phyloP scores from a whole-genome alignment of 208 protist species.

The Acanthamoeba quina region DNA sequence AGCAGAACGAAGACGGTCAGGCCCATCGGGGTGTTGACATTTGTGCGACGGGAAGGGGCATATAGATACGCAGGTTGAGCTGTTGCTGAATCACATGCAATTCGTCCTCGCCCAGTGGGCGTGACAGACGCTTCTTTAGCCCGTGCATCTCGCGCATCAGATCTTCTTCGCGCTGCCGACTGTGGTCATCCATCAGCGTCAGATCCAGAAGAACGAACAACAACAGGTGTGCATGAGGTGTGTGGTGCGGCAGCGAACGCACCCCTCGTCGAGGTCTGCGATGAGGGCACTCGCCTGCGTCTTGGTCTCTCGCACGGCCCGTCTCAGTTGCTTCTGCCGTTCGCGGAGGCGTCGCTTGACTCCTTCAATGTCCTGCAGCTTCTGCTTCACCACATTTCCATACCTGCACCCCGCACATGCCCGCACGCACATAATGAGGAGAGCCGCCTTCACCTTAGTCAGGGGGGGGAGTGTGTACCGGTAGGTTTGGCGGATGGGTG shows the following conservation, averaged over 20 bases:
- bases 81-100: slow-evolving; percentile 38
- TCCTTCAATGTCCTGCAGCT: slow-evolving; percentile 22
- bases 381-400: slow-evolving; percentile 63
- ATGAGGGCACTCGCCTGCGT: background rate
- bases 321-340: background rate
- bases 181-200: background rate
- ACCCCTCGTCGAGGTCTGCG: background rate
- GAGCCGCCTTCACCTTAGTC: background rate
- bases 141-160: background rate
- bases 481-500: slow-evolving; percentile 38
- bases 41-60: background rate
- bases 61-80: slow-evolving; percentile 6
- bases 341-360: background rate
- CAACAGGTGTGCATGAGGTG: background rate
- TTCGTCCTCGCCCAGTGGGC: background rate
- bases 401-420: background rate
- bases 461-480: background rate
- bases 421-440: background rate
- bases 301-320: background rate
- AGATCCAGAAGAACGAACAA: too few species aligned
- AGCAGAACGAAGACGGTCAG: background rate
- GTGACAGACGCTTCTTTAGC: background rate
- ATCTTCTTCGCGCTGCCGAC: background rate
- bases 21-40: background rate
- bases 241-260: background rate